A percentile compares a stretch with the other conserved stretches of the same genome.
phyloP scores from a whole-genome alignment of 352 stramenopile species.

The Phytophthora ramorum region DNA sequence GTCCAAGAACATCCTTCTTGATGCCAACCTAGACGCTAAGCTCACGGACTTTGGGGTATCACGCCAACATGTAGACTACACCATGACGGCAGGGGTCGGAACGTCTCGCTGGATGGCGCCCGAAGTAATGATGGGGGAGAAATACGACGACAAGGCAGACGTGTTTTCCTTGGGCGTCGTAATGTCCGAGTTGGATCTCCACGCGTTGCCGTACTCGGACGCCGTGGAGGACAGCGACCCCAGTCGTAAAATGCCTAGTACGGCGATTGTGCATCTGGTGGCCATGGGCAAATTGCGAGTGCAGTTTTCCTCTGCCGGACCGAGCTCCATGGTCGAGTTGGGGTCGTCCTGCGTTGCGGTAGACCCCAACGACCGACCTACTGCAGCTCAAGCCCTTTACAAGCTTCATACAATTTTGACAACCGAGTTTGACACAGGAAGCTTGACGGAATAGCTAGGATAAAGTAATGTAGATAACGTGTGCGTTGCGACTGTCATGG shows the following conservation, averaged over 20 bases:
- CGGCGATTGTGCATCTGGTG: conserved; percentile 50
- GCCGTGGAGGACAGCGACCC: conserved; percentile 24
- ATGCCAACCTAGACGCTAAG: conserved; percentile 39
- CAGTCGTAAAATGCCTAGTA: conserved; percentile 38
- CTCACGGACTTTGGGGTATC: conserved; percentile 64
- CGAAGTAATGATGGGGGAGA: conserved; percentile 37
- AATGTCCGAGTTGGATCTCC: conserved; percentile 38
- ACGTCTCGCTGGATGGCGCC: conserved; percentile 42
- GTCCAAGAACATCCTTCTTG: conserved; percentile 69
- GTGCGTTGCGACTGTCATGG: background rate
- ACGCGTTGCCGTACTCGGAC: conserved; percentile 34
- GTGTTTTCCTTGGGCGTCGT: conserved; percentile 41
- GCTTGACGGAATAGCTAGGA: conserved; percentile 15
- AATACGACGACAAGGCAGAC: conserved; percentile 39
- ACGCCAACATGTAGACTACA: conserved; percentile 26
- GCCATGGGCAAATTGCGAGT: conserved; percentile 45
- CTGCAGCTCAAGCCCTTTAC: conserved; percentile 44
- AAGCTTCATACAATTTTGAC: conserved; percentile 41
- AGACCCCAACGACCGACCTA: conserved; percentile 38
- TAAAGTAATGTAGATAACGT: conserved; percentile 16
- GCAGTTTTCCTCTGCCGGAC: conserved; percentile 31
- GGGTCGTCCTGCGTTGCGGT: conserved; percentile 40
- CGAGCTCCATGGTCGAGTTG: conserved; percentile 21
- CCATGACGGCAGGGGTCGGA: conserved; percentile 35
- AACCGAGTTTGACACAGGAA: conserved; percentile 22